A percentile compares a stretch with the other conserved stretches of the same genome.
These are phyloP conservation scores for Hypoxylon sp. DNA, from an alignment of 2,329 filamentous ascomycete genomes.

Conservation along the genomic window DNA sequence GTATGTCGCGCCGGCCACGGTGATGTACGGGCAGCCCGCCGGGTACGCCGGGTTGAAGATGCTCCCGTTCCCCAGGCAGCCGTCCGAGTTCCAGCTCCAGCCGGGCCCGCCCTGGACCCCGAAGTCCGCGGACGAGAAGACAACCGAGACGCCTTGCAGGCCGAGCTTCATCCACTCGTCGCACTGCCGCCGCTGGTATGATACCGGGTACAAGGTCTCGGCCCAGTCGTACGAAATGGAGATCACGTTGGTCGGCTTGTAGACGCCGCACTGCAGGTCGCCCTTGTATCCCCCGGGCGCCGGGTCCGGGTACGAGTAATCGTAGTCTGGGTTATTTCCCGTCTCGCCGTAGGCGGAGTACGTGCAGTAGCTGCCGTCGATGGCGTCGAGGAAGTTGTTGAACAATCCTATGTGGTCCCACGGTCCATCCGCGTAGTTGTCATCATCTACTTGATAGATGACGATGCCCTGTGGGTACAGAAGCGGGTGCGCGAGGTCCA, in stretches of 20 bases:
- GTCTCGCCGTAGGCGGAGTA: conserved; percentile 61
- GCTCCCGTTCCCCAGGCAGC: not conserved
- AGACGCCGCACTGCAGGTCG: conserved; percentile 41
- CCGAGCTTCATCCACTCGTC: conserved; percentile 60
- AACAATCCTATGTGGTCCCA: conserved; percentile 48
- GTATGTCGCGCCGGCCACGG: not conserved
- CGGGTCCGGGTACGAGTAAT: conserved; percentile 54
- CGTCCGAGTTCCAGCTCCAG: not conserved
- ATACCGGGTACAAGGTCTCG: conserved; percentile 57
- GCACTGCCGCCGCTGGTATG: conserved; percentile 61
- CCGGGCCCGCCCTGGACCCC: not conserved
- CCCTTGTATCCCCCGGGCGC: conserved; percentile 62
- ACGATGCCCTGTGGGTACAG: conserved; percentile 46
- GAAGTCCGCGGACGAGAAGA: conserved; percentile 9
- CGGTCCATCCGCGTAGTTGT: conserved; percentile 43
- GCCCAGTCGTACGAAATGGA: conserved; percentile 63
- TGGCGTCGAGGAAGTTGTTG: conserved; percentile 62
- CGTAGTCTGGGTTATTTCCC: conserved; percentile 54
- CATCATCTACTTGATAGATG: conserved; percentile 48
- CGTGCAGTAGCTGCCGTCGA: conserved; percentile 62
- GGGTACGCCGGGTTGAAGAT: not conserved
- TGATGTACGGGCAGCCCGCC: not conserved
- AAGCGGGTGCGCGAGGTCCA: conserved; percentile 47
- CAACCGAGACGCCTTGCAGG: conserved; percentile 2
- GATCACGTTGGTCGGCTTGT: conserved; percentile 65